These are phyloP conservation scores for Neonectria faginata DNA, from an alignment of 2,329 filamentous ascomycete genomes.

Conservation along the genomic window DNA sequence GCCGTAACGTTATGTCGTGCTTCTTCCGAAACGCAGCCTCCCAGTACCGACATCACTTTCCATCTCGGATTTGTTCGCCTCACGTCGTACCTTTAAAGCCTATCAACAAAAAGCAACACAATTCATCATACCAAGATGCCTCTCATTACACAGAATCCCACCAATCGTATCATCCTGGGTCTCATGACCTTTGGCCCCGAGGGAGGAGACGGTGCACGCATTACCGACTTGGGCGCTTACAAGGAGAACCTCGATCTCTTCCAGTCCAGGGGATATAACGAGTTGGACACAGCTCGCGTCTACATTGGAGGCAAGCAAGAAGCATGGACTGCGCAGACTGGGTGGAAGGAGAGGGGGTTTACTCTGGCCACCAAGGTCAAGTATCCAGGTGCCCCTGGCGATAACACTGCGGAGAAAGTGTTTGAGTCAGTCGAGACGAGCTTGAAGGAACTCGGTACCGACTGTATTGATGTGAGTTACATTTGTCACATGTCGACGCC, in stretches of 20 bases:
- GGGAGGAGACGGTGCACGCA: slow-evolving; percentile 71
- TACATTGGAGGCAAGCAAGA: slow-evolving; percentile 83
- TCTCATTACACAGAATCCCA: slow-evolving; percentile 58
- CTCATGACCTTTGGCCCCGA: slow-evolving; percentile 86
- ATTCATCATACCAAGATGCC: slow-evolving; percentile 55
- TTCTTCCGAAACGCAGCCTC: neutral
- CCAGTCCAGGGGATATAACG: slow-evolving; percentile 82
- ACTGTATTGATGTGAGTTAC: slow-evolving; percentile 73
- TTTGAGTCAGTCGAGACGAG: slow-evolving; percentile 74
- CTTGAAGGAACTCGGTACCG: slow-evolving; percentile 77
- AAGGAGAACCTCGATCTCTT: slow-evolving; percentile 79
- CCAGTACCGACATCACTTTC: neutral
- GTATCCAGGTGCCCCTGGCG: slow-evolving; percentile 71
- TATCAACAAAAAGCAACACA: neutral
- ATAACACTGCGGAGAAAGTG: slow-evolving; percentile 73
- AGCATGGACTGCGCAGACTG: slow-evolving; percentile 78
- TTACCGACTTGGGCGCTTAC: slow-evolving; percentile 75
- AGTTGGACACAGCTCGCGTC: slow-evolving; percentile 84
- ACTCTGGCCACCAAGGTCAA: slow-evolving; percentile 80
- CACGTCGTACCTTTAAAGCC: neutral
- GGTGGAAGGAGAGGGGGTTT: slow-evolving; percentile 83
- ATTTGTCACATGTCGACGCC: neutral
- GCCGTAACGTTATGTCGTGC: neutral
- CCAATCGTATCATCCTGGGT: slow-evolving; percentile 81
- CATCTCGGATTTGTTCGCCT: neutral